Evolutionary conservation across 208 protist genomes (phyloP), one percentile per base, ranked within the genome.

Genomic region (Acanthamoeba divionensis): DNA sequence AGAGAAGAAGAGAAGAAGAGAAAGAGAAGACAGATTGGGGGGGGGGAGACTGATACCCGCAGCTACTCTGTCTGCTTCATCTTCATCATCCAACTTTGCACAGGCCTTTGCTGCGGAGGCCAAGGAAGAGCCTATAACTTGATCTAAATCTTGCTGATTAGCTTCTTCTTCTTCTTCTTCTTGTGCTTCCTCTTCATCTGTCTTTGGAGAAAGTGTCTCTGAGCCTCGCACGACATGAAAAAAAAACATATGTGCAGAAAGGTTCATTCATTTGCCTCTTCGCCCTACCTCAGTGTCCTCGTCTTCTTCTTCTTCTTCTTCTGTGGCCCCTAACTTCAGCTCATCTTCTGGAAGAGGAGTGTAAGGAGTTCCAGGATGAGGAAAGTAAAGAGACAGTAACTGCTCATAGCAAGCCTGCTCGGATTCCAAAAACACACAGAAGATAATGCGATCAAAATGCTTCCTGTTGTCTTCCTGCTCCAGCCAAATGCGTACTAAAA

Each of bases 361-460:
- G 29, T 60, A 82, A 50, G 71, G 71, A 10, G 38, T 24, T 0
- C 71, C 71, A 8, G 71, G 71, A 18, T 12, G 8, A 7, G 71
- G 71, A 50, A 82, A 82, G 45, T 82, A 82, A 31, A 57, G 45
- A 26, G 71, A 50, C 5, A 82, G 21, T n/a, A 82, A 31, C 45
- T 36, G 8, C 71, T 82, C 71, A 10, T 82, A 82, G 71, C 71
- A 82, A n/a, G 8, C 15, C 52, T 33, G 38, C 45, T 82, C 71
- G 47, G 52, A 31, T 41, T 82, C 71, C 71, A 82, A 26, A 41
- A 85, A 85, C 6, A 65, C 52, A 55, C 24, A 44, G 75, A 85
- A 85, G 52, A 85, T 65, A 5, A 85, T 41, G 8, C 2, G 1
- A 41, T 85, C 75, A 7, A 85, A 44, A 29, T 44, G 21, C 12